Evolutionary conservation across 768 basidiomycete genomes (phyloP).

Genomic region (Xerocomus spinulosus): DNA sequence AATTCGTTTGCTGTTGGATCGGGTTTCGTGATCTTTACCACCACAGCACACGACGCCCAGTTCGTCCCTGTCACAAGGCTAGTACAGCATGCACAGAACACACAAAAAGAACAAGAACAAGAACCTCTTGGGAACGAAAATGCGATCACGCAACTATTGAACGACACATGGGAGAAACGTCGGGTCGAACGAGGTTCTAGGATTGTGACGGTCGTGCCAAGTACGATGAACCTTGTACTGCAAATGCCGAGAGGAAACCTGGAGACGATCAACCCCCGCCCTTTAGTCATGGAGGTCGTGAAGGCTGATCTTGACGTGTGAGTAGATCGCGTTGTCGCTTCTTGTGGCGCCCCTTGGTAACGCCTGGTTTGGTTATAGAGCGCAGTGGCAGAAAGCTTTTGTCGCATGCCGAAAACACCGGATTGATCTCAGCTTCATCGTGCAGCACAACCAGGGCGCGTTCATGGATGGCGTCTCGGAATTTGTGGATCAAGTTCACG

Average conservation of each 20-base stretch:
- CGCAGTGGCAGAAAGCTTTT: conserved; percentile 82
- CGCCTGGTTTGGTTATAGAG: conserved; percentile 38
- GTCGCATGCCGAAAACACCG: conserved; percentile 89
- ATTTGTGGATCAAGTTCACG: conserved; percentile 82
- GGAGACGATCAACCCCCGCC: conserved; percentile 91
- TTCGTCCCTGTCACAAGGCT: conserved; percentile 50
- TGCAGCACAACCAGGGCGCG: conserved; percentile 66
- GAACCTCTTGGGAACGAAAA: conserved; percentile 27
- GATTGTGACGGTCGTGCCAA: conserved; percentile 86
- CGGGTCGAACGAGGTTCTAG: conserved; percentile 86
- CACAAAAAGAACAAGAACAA: conserved; percentile 13
- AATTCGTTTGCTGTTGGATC: conserved; percentile 74
- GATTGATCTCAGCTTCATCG: conserved; percentile 84
- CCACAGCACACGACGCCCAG: conserved; percentile 72
- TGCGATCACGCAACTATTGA: conserved; percentile 3
- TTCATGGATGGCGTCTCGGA: conserved; percentile 59
- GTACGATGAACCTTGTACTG: conserved; percentile 81
- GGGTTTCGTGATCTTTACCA: conserved; percentile 80
- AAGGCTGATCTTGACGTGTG: conserved; percentile 67
- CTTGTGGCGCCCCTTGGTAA: not conserved
- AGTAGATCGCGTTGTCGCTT: conserved; percentile 1
- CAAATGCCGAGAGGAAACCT: conserved; percentile 98
- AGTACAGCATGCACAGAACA: conserved; percentile 6
- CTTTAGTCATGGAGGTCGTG: conserved; percentile 84
- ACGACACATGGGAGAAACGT: conserved; percentile 58